Evolutionary conservation across 148 eudicot genomes (phyloP).

Genomic region (Nyssa sinensis): DNA sequence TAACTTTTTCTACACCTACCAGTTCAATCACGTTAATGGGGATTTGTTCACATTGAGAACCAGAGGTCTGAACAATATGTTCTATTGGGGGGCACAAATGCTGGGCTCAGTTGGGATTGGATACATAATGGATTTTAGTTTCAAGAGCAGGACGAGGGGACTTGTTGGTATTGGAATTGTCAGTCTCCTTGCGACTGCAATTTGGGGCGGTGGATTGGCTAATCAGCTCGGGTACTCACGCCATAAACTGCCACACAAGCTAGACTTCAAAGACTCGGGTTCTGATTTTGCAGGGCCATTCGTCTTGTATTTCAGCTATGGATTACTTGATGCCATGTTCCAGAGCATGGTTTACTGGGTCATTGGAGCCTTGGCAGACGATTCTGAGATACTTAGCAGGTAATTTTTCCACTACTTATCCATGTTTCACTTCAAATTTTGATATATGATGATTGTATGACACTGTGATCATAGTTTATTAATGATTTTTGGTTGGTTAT

Average conservation of each 20-base stretch:
- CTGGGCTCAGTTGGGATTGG: constrained; percentile 72
- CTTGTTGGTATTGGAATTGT: constrained; percentile 60
- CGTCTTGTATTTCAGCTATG: constrained; percentile 74
- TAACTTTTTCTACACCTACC: constrained; percentile 90
- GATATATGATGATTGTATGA: background rate
- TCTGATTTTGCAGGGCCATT: constrained; percentile 77
- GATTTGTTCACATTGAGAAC: constrained; percentile 82
- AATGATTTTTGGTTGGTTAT: background rate
- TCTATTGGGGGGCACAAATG: constrained; percentile 99
- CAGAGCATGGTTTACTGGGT: constrained; percentile 98
- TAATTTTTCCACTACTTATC: constrained; percentile 19
- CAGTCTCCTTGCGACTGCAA: constrained; percentile 65
- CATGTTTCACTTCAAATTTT: background rate
- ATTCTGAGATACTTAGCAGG: constrained; percentile 94
- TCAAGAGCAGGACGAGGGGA: constrained; percentile 72
- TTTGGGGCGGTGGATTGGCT: constrained; percentile 90
- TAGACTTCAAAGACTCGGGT: constrained; percentile 88
- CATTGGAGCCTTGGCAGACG: constrained; percentile 84
- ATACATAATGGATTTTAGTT: constrained; percentile 79
- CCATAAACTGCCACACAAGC: constrained; percentile 26
- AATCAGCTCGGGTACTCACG: constrained; percentile 63
- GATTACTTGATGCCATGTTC: constrained; percentile 89
- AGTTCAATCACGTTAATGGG: constrained; percentile 93
- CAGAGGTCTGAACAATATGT: constrained; percentile 83
- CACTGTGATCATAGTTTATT: background rate